Evolutionary conservation across 495 filamentous ascomycete genomes (phyloP), one percentile per base, ranked within the genome.

Genomic region (Aspergillus mulundensis): DNA sequence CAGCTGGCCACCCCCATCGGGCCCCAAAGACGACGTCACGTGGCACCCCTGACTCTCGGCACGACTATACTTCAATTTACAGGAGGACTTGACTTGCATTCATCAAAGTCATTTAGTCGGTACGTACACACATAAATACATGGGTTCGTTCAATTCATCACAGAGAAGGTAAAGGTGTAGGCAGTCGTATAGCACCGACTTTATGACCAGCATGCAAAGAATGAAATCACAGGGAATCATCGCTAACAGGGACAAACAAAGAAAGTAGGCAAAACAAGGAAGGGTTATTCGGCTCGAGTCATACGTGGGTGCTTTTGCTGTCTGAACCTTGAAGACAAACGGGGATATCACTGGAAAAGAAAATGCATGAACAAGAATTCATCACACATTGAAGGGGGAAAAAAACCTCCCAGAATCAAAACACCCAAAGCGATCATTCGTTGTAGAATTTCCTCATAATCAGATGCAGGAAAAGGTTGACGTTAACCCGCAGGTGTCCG

Each of bases 371-470:
- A 45, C 12, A 58, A 39, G 19, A 34, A 30, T 23, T 14, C n/a
- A 57, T 64, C 50, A 55, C 62, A 64, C 23, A n/a, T 23, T 43
- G 23, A 66, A 66, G 65, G 63, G 66, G 65, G 63, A 60, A 55
- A 68, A 70, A 19, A 24, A 20, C 50, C 50, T 53, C 50, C 50
- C 50, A 32, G 65, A 62, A 54, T 58, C 20, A 34, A 36, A 56
- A 28, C 41, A 53, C 28, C n/a, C 7, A 4, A 23, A 24, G 46
- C 38, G 7, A 60, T 75, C 57, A 79, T 58, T 78, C 78, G 60
- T 81, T 86, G 86, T 97, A 98, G 74, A 98, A 98, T 77, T 98
- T 98, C 81, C 90, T 91, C 78, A 97, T 96, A 50, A 98, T 79
- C 70, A 96, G 75, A 80, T 97, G 93, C 77, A 98, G 72, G 70